These are phyloP conservation scores for Acer yangbiense DNA, from an alignment of 345 rosid species.

Conservation along the genomic window DNA sequence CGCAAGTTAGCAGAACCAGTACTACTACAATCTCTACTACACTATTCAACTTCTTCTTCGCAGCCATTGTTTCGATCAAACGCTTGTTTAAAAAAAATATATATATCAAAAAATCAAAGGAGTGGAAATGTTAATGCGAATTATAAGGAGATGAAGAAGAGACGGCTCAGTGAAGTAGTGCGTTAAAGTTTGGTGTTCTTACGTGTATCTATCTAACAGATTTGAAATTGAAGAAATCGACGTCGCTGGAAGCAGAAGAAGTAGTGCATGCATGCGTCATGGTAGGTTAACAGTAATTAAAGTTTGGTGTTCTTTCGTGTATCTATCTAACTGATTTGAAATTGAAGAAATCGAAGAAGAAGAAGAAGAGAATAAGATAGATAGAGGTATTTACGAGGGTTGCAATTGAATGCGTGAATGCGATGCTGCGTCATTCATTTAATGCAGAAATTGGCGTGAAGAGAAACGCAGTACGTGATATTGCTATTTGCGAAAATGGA, in stretches of 20 bases:
- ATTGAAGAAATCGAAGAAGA: neutral
- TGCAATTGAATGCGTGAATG: too few species aligned
- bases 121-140: neutral
- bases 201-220: neutral
- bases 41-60: conserved; percentile 2
- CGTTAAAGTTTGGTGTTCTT: neutral
- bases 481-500: too few species aligned
- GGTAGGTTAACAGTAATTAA: neutral
- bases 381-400: too few species aligned
- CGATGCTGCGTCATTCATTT: too few species aligned
- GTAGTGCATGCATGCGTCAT: too few species aligned
- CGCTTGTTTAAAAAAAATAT: too few species aligned
- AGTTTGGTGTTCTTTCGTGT: neutral
- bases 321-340: neutral
- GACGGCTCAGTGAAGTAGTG: neutral
- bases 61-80: neutral
- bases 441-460: too few species aligned
- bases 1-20: conserved; percentile 24
- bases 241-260: neutral
- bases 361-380: too few species aligned
- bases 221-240: neutral
- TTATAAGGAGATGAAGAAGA: neutral
- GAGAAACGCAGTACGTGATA: too few species aligned
- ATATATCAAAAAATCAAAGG: too few species aligned
- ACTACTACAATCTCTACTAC: neutral